A percentile compares a stretch with the other conserved stretches of the same genome.
Conservation (phyloP, 2,329 filamentous ascomycete species). For the Albophoma yamanashiensis region DNA sequence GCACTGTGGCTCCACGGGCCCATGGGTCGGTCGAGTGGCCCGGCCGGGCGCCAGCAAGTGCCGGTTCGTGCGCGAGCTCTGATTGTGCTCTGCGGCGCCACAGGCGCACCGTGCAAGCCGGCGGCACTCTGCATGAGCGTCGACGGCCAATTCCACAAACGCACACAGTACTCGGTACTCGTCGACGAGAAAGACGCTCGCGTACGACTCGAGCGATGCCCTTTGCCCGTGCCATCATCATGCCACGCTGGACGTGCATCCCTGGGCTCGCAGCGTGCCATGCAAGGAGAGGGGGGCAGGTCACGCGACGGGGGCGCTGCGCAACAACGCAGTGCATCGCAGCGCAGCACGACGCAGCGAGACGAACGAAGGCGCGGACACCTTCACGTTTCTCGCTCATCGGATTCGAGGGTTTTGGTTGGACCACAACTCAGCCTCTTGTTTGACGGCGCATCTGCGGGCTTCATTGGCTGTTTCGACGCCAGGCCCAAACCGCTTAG, state of each 20-base stretch:
- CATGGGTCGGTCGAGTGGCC: slow-evolving; percentile 3
- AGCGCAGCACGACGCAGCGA: not conserved
- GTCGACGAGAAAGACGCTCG: not conserved
- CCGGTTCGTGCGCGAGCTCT: slow-evolving; percentile 1
- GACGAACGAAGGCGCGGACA: not conserved
- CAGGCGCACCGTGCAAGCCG: not conserved
- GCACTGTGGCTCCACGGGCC: not conserved
- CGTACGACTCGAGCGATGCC: not conserved
- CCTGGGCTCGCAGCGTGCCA: not conserved
- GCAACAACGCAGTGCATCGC: not conserved
- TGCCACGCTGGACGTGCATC: not conserved
- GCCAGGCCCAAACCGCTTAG: not conserved
- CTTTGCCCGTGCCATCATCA: not conserved
- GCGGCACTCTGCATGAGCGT: too few relatives aligned
- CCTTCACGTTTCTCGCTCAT: not conserved
- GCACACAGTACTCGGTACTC: not conserved
- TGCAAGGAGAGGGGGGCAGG: not conserved
- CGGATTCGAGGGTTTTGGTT: not conserved
- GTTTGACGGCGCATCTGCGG: not conserved
- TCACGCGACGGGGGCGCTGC: not conserved
- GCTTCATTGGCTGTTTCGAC: not conserved
- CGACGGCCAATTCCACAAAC: not conserved
- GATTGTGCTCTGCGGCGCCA: not conserved
- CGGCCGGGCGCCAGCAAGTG: slow-evolving; percentile 4
- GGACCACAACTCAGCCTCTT: not conserved